phyloP scores from a whole-genome alignment of 768 basidiomycete species.

The Daedalea quercina region DNA sequence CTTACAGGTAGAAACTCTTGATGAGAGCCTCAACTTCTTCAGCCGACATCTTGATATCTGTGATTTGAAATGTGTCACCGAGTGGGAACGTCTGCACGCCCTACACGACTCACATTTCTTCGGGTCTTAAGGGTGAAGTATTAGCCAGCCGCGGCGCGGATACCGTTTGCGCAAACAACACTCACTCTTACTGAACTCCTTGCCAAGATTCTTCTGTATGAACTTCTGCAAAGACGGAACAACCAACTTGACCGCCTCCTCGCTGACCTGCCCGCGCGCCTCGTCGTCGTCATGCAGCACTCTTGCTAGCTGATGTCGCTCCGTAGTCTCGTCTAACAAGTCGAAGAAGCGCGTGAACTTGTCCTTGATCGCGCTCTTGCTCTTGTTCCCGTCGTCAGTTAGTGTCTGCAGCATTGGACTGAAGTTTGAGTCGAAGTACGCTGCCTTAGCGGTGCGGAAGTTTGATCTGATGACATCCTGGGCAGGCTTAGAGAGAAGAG shows the following conservation, averaged over 20 bases:
- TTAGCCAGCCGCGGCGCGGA: background rate
- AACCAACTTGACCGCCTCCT: conserved; percentile 73
- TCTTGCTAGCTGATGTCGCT: conserved; percentile 62
- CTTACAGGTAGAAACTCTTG: conserved; percentile 46
- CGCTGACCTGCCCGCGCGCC: conserved; percentile 50
- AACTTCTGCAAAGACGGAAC: conserved; percentile 72
- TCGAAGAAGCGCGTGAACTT: conserved; percentile 81
- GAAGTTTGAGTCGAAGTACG: conserved; percentile 80
- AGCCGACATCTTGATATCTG: conserved; percentile 74
- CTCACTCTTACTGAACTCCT: conserved; percentile 82
- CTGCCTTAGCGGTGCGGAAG: conserved; percentile 77
- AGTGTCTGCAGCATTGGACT: conserved; percentile 65
- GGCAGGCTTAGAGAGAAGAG: conserved; percentile 54
- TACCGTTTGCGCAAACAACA: conserved; percentile 6
- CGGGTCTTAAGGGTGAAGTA: conserved; percentile 40
- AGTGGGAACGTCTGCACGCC: background rate
- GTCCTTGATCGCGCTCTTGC: conserved; percentile 65
- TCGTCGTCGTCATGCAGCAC: conserved; percentile 68
- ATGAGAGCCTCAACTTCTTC: conserved; percentile 72
- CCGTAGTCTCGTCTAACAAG: conserved; percentile 69
- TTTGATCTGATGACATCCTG: conserved; percentile 58
- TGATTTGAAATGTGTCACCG: conserved; percentile 1
- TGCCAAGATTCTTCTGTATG: conserved; percentile 67
- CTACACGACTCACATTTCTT: conserved; percentile 48
- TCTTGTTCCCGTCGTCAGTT: conserved; percentile 42